A percentile compares a stretch with the other conserved stretches of the same genome.
These are phyloP conservation scores for Hordeum vulgare DNA, from an alignment of 176 grass and related monocot species.

Conservation along the genomic window MorexV3_pseudomolecules_assembly NC_058522.1:34905389-34905888, in stretches of 20 bases:
- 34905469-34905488: slow-evolving; percentile 40
- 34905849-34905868: too few species aligned
- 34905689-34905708: too few species aligned
- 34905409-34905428: slow-evolving; percentile 25
- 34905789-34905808: too few species aligned
- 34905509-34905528: too few species aligned
- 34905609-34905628: background rate
- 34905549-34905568: background rate
- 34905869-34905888: too few species aligned
- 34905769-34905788: too few species aligned
- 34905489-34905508: background rate
- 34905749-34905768: too few species aligned
- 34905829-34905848: too few species aligned
- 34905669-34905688: background rate
- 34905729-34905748: too few species aligned
- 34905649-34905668: background rate
- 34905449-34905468: slow-evolving; percentile 42
- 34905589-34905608: slow-evolving; percentile 12
- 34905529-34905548: background rate
- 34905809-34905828: too few species aligned
- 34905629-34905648: background rate
- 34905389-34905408: slow-evolving; percentile 52
- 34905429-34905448: slow-evolving; percentile 38
- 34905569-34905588: background rate
- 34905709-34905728: too few species aligned